Evolutionary conservation across 2,329 filamentous ascomycete genomes (phyloP), one percentile per base, ranked within the genome.

Genomic region (Penicillium sp.): DNA sequence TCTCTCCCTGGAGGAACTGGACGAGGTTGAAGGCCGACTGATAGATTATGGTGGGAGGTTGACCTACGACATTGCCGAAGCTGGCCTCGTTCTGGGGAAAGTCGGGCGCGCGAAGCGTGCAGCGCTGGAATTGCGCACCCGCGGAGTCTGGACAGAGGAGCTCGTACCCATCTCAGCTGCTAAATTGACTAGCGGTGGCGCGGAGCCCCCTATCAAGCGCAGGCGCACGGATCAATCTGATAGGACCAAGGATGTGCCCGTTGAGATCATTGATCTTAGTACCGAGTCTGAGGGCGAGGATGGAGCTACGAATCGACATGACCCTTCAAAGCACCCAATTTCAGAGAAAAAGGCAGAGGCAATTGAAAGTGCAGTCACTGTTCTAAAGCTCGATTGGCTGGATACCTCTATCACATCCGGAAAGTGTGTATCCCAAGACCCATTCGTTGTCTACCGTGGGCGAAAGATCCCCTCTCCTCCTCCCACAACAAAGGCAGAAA

Each of bases 71-170:
- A 78, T 88, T 51, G 78, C 80, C 15, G 88, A 93, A 72, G 91
- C 91, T 0, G 80, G 83, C 5, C 73, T 97, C 3, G 79, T 96
- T 2, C 71, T 97, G 31, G 91, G 89, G 2, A 90, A 87, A 63
- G 81, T 96, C 34, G 80, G 81, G 0, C 87, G 84, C 54, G 87
- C 84, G 62, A 82, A 85, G 65, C 83, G 93, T 19, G 91, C 91
- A 0, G 80, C 84, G 46, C 87, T 95, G 65, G 93, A 97, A 74
- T 77, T 97, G 59, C 82, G 90, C 52, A 82, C 84, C 7, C 82
- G 84, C 45, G 87, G 85, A 15, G 65, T 96, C 2, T 76, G 73
- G 70, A 78, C 76, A 41, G 71, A 80, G 50, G 73, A 79, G 49
- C 52, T 67, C 29, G 13, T 54, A 8, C 27, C 27, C 0, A 40